Conservation (phyloP, 495 filamentous ascomycete species). For the Daldinia grandis region DNA sequence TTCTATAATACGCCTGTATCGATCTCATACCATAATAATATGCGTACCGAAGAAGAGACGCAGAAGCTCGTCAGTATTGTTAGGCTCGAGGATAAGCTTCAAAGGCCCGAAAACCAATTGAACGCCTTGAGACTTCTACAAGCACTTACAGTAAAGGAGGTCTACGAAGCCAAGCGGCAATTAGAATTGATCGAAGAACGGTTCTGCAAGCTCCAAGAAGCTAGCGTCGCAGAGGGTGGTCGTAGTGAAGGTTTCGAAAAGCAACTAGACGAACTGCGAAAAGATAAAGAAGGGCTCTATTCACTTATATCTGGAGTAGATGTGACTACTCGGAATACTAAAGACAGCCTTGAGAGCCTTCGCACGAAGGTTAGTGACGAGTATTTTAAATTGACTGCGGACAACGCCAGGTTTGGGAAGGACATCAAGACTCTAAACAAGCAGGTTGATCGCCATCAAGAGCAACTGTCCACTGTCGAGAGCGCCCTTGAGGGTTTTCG, state of each 20-base stretch:
- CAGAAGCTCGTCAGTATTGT: conserved; percentile 19
- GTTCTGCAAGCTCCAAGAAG: conserved; percentile 28
- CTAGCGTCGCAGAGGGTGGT: not conserved
- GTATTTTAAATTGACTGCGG: conserved; percentile 28
- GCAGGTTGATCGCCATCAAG: conserved; percentile 20
- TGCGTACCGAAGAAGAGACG: conserved; percentile 25
- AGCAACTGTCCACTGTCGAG: conserved; percentile 16
- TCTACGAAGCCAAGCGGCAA: conserved; percentile 19
- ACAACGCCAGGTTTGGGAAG: conserved; percentile 32
- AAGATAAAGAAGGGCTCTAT: conserved; percentile 26
- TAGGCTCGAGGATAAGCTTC: conserved; percentile 25
- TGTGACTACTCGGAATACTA: conserved; percentile 7
- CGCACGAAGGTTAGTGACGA: conserved; percentile 33
- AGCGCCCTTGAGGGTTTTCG: conserved; percentile 1
- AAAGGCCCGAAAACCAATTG: conserved; percentile 22
- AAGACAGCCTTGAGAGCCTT: conserved; percentile 25
- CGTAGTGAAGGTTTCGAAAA: conserved; percentile 29
- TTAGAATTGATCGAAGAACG: conserved; percentile 21
- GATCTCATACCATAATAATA: conserved; percentile 1
- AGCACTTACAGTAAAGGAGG: conserved; percentile 29
- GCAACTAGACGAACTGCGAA: conserved; percentile 30
- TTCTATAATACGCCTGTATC: not conserved
- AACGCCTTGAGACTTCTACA: conserved; percentile 34
- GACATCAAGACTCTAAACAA: conserved; percentile 32
- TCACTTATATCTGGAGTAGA: conserved; percentile 25